phyloP scores from a whole-genome alignment of 306 rosid genomes.

The Vigna trinervia region DNA sequence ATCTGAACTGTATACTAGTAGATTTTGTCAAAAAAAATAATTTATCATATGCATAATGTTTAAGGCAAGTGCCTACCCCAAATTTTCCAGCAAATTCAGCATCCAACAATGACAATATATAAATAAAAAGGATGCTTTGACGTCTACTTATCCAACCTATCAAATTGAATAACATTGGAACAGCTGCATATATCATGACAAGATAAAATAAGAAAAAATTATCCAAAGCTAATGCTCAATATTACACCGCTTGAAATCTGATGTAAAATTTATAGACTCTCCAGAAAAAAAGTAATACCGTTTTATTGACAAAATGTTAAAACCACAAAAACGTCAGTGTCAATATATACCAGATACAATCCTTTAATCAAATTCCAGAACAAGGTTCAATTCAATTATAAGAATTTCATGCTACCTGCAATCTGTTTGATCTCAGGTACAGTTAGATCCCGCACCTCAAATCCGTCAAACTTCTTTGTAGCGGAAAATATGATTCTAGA shows the following conservation, averaged over 20 bases:
- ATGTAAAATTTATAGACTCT: neutral
- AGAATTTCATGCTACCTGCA: slow-evolving; percentile 65
- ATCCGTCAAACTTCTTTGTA: slow-evolving; percentile 84
- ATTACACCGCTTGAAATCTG: slow-evolving; percentile 21
- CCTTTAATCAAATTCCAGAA: slow-evolving; percentile 36
- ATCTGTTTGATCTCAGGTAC: slow-evolving; percentile 91
- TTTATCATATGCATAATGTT: neutral
- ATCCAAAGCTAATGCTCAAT: neutral
- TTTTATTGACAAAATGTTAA: slow-evolving; percentile 14
- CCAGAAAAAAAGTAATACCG: neutral
- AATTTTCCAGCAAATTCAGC: slow-evolving; percentile 17
- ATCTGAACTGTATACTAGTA: slow-evolving; percentile 18
- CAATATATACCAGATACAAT: slow-evolving; percentile 28
- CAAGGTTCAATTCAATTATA: slow-evolving; percentile 10
- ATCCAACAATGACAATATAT: neutral
- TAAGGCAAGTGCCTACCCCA: neutral
- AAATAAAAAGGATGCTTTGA: slow-evolving; percentile 16
- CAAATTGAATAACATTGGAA: neutral
- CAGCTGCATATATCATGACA: neutral
- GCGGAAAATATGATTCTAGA: slow-evolving; percentile 94
- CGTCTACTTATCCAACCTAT: slow-evolving; percentile 4
- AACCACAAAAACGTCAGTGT: slow-evolving; percentile 20
- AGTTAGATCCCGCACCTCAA: slow-evolving; percentile 72
- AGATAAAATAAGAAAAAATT: slow-evolving; percentile 1
- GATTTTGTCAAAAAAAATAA: neutral